phyloP scores from a whole-genome alignment of 345 rosid genomes.

The Camelina laxa region DNA sequence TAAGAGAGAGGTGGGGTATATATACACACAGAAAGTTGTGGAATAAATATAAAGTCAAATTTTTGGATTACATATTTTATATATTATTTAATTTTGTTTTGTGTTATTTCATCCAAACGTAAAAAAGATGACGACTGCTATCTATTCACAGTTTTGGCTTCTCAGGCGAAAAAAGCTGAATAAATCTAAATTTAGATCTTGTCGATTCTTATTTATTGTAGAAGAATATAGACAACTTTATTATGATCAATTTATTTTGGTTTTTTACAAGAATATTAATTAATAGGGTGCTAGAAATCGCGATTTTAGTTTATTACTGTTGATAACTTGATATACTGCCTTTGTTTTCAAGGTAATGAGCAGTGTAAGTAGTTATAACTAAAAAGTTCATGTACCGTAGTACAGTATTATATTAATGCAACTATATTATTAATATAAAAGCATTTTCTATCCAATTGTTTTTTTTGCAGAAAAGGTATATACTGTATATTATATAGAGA shows the following conservation, averaged over 20 bases:
- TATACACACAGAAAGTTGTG: slow-evolving; percentile 29
- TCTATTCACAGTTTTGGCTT: slow-evolving; percentile 39
- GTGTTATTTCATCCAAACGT: slow-evolving; percentile 24
- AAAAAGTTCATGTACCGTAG: slow-evolving; percentile 23
- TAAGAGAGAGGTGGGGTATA: slow-evolving; percentile 39
- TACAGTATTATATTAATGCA: not conserved
- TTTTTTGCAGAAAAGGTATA: not conserved
- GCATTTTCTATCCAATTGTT: not conserved
- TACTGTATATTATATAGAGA: not conserved
- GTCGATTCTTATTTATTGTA: slow-evolving; percentile 41
- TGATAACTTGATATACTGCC: slow-evolving; percentile 23
- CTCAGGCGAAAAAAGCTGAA: slow-evolving; percentile 46
- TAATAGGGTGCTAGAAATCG: slow-evolving; percentile 38
- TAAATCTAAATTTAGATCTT: slow-evolving; percentile 45
- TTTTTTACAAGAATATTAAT: not conserved
- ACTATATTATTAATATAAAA: not conserved
- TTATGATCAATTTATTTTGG: not conserved
- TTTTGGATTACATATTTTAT: slow-evolving; percentile 11
- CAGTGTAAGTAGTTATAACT: slow-evolving; percentile 35
- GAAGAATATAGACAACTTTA: slow-evolving; percentile 41
- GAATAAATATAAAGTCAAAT: slow-evolving; percentile 16
- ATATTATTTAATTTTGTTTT: slow-evolving; percentile 10
- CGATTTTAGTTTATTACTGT: slow-evolving; percentile 9
- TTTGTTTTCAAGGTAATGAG: slow-evolving; percentile 40
- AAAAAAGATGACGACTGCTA: slow-evolving; percentile 29